Base-by-base conservation (phyloP, 2,329 filamentous ascomycete species). In the Microdochium bolleyi region DNA sequence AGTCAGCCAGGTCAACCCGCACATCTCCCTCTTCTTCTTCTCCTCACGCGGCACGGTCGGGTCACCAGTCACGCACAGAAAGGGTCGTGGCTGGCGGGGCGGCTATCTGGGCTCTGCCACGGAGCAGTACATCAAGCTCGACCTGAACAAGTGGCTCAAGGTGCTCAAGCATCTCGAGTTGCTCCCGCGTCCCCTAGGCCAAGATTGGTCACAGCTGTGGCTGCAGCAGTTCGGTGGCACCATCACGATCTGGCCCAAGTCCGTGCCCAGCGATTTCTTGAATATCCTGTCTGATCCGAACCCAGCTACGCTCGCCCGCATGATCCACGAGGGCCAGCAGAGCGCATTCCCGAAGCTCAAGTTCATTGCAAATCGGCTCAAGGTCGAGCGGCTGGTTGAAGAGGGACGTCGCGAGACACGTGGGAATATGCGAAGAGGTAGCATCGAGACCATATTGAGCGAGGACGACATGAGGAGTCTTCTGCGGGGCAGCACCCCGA, bases 21-120 rank as follows among this genome's bases (percentile, higher is more conserved):
- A 99, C 67, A 92, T 99, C 69, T 97, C 96, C 63, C 84, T 97
- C 25, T 99, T 99, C 78, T 97, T 99, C 80, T 99, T 97, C 76
- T 94, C 88, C 27, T 95, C 92, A 1, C 83, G 94, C 30, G 94
- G 94, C 13, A 87, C 88, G 0, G 92, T 97, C 10, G 94, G 94
- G 4, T 85, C 89, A 51, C 94, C 94, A 10, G 94, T 97, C 19
- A 96, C 92, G 0, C 94, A 99, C 69, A 88, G 94, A 52, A 87
- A 87, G 60, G 94, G 94, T 4, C 87, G 91, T 49, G 94, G 94
- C 53, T 99, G 94, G 94, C 86, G 94, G 51, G 94, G 94, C 38
- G 94, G 94, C 1, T 99, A 95, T 70, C 78, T 99, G 14, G 92
- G 94, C 57, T 92, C 87, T 7, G 92, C 94, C 0, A 83, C 88